Evolutionary conservation across 2,329 filamentous ascomycete species (phyloP).

Genomic region (Hypomyces rosellus): DNA sequence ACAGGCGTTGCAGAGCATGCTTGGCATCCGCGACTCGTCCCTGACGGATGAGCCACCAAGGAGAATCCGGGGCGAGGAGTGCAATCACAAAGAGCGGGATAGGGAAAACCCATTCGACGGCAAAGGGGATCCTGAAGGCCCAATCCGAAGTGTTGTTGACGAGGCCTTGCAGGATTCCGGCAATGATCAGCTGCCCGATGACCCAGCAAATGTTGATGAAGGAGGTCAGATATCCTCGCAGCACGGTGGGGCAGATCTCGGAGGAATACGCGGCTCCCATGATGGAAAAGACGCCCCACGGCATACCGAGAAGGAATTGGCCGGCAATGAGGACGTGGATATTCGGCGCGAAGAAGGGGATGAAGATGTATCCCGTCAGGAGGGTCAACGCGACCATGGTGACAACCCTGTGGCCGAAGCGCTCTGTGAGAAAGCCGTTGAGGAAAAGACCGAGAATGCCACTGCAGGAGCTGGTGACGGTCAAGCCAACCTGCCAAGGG

Average conservation of each 20-base stretch:
- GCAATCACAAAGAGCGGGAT: constrained; percentile 11
- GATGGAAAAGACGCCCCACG: constrained; percentile 34
- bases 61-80: constrained; percentile 28
- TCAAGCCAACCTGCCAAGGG: constrained; percentile 42
- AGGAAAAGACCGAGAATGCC: constrained; percentile 23
- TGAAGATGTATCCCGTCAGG: constrained; percentile 21
- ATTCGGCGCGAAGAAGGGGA: constrained; percentile 23
- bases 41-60: constrained; percentile 35
- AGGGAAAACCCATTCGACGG: constrained; percentile 21
- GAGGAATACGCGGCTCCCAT: constrained; percentile 37
- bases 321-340: constrained; percentile 35
- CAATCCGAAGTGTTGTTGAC: constrained; percentile 14
- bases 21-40: constrained; percentile 25
- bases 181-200: constrained; percentile 10
- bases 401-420: constrained; percentile 35
- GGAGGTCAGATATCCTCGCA: constrained; percentile 32
- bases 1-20: constrained; percentile 4
- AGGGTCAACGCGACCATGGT: constrained; percentile 42
- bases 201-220: constrained; percentile 21
- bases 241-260: constrained; percentile 25
- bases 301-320: constrained; percentile 36
- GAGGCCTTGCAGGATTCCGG: constrained; percentile 10
- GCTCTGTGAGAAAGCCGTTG: constrained; percentile 15
- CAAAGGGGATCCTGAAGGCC: constrained; percentile 21
- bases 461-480: constrained; percentile 36